Base-by-base conservation (phyloP, 2,329 filamentous ascomycete genomes). In the Alternaria infectoria region DNA sequence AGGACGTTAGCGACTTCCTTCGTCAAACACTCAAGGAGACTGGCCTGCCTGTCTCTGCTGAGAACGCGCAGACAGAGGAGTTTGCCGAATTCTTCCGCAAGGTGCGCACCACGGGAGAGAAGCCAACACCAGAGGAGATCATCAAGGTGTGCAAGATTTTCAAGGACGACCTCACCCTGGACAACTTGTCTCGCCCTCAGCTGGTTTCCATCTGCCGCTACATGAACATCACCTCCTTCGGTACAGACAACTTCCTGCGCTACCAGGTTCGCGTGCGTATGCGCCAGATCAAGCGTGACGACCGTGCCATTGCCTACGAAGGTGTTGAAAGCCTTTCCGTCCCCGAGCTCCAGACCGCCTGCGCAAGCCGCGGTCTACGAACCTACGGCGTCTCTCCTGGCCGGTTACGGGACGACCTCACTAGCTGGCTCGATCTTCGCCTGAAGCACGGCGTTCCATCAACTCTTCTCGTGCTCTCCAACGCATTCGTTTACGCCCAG, bases 111-210 rank as follows among this genome's bases (percentile, higher is more conserved):
- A 97, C 95, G 1, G 96, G 95, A 68, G 95, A 98, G 83, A 86
- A 91, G 49, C 96, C 96, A 1, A 96, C 92, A 5, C 88, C 90
- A 57, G 88, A 94, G 69, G 96, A 99, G 77, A 93, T 99, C 67
- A 97, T 99, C 85, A 97, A 96, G 83, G 95, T 99, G 67, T 98
- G 96, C 89, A 96, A 97, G 86, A 91, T 97, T 69, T 99, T 99
- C 88, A 96, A 96, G 81, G 96, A 99, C 78, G 96, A 99, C 80
- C 80, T 99, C 74, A 99, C 96, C 0, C 86, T 99, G 30, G 96
- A 99, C 88, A 99, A 99, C 82, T 84, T 99, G 69, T 97, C 94
- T 17, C 88, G 96, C 67, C 96, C 96, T 15, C 96, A 99, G 82
- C 86, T 99, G 55, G 95, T 99, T 28, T 97, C 92, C 59, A 99